Conservation (phyloP, 2,329 filamentous ascomycete species). For the Proliferodiscus dingleyae region DNA sequence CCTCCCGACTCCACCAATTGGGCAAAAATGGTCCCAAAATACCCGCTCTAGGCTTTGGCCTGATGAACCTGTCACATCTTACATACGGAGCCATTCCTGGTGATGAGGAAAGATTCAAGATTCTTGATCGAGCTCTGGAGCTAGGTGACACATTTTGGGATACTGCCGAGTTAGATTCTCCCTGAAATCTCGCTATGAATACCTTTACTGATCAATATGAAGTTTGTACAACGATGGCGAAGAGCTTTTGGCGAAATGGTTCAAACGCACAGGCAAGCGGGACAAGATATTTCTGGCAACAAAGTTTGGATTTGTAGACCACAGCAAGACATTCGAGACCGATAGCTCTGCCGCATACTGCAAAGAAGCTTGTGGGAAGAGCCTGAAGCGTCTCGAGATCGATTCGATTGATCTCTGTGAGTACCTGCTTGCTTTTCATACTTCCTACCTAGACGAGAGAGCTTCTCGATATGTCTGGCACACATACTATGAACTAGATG, state of each 20-base stretch:
- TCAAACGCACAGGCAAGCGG: slow-evolving; percentile 38
- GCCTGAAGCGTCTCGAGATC: slow-evolving; percentile 36
- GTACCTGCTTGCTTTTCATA: background rate
- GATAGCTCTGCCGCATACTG: slow-evolving; percentile 38
- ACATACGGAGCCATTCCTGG: slow-evolving; percentile 30
- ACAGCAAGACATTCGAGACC: slow-evolving; percentile 20
- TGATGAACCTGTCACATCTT: slow-evolving; percentile 23
- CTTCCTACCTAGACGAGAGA: background rate
- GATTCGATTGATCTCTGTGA: slow-evolving; percentile 33
- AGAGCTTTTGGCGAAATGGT: slow-evolving; percentile 33
- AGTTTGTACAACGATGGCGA: too few species aligned
- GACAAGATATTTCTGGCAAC: slow-evolving; percentile 47
- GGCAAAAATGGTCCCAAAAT: slow-evolving; percentile 26
- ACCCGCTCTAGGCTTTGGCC: slow-evolving; percentile 24
- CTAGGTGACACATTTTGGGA: slow-evolving; percentile 38
- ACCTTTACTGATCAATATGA: too few species aligned
- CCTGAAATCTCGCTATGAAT: too few species aligned
- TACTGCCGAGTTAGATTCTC: slow-evolving; percentile 23
- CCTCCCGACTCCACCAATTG: slow-evolving; percentile 20
- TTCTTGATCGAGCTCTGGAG: slow-evolving; percentile 38
- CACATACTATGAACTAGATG: too few species aligned
- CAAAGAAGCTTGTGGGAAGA: slow-evolving; percentile 36
- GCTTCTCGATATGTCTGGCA: too few species aligned
- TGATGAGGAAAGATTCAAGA: slow-evolving; percentile 34
- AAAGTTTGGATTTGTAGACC: slow-evolving; percentile 37